These are phyloP conservation scores for Leonotis leonurus DNA, from an alignment of 257 asterid species.

Conservation along the genomic window DNA sequence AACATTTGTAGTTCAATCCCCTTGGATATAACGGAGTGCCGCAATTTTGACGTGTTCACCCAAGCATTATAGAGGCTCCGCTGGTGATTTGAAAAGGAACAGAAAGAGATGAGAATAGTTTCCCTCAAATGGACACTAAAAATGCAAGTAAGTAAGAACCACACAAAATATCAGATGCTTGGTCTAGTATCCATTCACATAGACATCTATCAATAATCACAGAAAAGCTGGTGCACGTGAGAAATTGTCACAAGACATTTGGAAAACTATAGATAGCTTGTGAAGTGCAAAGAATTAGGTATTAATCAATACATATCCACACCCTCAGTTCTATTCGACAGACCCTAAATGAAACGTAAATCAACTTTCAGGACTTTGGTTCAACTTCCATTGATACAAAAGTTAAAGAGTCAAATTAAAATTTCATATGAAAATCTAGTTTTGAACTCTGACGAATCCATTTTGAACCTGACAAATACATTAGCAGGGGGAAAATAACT, in stretches of 20 bases:
- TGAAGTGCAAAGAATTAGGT: not conserved
- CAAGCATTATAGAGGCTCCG: slow-evolving; percentile 67
- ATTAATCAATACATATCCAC: not conserved
- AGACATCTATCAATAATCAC: not conserved
- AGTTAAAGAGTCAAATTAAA: not conserved
- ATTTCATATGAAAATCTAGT: not conserved
- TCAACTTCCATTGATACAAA: not conserved
- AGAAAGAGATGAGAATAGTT: slow-evolving; percentile 13
- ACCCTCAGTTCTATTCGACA: too few species aligned
- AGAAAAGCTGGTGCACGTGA: not conserved
- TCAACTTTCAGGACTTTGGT: not conserved
- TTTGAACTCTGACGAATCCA: not conserved
- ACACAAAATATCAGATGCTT: not conserved
- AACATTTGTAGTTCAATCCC: slow-evolving; percentile 48
- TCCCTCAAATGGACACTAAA: not conserved
- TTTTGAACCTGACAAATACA: not conserved
- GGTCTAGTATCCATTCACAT: not conserved
- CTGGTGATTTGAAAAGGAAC: slow-evolving; percentile 34
- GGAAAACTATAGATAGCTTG: not conserved
- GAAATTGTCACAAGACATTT: not conserved
- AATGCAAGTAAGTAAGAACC: not conserved
- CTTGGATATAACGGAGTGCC: slow-evolving; percentile 51
- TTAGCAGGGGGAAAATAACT: not conserved
- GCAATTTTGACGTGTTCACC: slow-evolving; percentile 56
- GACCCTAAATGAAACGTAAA: too few species aligned